phyloP scores from a whole-genome alignment of 768 basidiomycete species.

The Boletus sp. region DNA sequence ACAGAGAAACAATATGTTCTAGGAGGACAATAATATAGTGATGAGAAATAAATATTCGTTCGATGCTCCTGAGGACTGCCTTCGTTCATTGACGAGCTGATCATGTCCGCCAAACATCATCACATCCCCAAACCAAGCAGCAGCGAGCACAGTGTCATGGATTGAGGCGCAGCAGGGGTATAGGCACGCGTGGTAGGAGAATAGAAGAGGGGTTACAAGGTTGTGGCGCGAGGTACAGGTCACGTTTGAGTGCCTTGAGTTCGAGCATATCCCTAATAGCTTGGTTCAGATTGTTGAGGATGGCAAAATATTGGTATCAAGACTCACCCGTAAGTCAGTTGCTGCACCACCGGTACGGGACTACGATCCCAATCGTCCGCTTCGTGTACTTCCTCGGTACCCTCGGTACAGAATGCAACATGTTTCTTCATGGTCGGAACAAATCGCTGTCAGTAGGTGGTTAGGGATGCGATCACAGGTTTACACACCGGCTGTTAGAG shows the following conservation, averaged over 20 bases:
- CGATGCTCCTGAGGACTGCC: not conserved
- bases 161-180: conserved; percentile 59
- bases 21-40: not conserved
- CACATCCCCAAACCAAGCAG: not conserved
- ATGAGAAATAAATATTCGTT: no score
- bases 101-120: not conserved
- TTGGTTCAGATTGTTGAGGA: not conserved
- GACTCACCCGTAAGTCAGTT: conserved; percentile 67
- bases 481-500: conserved; percentile 13
- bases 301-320: not conserved
- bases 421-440: conserved; percentile 38
- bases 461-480: not conserved
- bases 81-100: not conserved
- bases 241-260: conserved; percentile 66
- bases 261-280: conserved; percentile 57
- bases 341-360: conserved; percentile 60
- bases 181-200: conserved; percentile 55
- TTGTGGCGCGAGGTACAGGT: conserved; percentile 58
- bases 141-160: conserved; percentile 12
- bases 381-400: conserved; percentile 54
- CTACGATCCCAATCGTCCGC: conserved; percentile 84
- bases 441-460: not conserved
- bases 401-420: conserved; percentile 59
- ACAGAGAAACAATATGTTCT: not conserved
- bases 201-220: conserved; percentile 41